Evolutionary conservation across 768 basidiomycete species (phyloP).

Genomic region (Leccinum disarticulatum): DNA sequence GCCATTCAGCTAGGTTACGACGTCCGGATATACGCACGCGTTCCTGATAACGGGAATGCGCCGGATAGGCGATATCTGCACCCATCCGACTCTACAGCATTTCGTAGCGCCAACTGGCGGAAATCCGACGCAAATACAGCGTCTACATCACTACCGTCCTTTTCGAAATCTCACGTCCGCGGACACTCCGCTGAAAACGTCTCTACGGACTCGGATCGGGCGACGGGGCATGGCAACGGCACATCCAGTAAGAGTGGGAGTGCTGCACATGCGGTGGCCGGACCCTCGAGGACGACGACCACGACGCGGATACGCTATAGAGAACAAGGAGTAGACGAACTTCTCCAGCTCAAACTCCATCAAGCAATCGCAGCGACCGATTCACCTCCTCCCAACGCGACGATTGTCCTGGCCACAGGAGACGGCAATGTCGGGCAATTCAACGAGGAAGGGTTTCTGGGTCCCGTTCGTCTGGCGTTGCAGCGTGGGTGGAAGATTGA

Average conservation of each 20-base stretch:
- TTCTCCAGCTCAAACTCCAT: slow-evolving; percentile 89
- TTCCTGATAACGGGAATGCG: slow-evolving; percentile 66
- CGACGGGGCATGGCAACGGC: background rate
- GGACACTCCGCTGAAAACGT: slow-evolving; percentile 22
- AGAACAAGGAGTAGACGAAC: slow-evolving; percentile 94
- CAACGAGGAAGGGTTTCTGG: slow-evolving; percentile 89
- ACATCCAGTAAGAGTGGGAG: slow-evolving; percentile 5
- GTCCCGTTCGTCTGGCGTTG: slow-evolving; percentile 81
- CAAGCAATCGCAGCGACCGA: slow-evolving; percentile 78
- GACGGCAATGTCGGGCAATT: slow-evolving; percentile 93
- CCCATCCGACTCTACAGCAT: slow-evolving; percentile 12
- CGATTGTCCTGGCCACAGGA: slow-evolving; percentile 90
- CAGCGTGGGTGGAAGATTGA: slow-evolving; percentile 95
- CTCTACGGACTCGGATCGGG: slow-evolving; percentile 30
- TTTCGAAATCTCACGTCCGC: slow-evolving; percentile 14
- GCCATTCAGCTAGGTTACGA: slow-evolving; percentile 76
- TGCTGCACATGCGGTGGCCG: slow-evolving; percentile 14
- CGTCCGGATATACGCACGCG: slow-evolving; percentile 65
- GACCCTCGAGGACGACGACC: slow-evolving; percentile 16
- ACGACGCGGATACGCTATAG: slow-evolving; percentile 59
- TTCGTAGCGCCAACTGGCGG: slow-evolving; percentile 20
- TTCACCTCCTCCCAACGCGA: slow-evolving; percentile 60
- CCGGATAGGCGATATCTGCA: slow-evolving; percentile 45
- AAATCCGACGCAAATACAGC: slow-evolving; percentile 18
- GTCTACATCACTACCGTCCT: background rate